phyloP scores from a whole-genome alignment of 257 asterid genomes.

The Anisodus tanguticus region DNA sequence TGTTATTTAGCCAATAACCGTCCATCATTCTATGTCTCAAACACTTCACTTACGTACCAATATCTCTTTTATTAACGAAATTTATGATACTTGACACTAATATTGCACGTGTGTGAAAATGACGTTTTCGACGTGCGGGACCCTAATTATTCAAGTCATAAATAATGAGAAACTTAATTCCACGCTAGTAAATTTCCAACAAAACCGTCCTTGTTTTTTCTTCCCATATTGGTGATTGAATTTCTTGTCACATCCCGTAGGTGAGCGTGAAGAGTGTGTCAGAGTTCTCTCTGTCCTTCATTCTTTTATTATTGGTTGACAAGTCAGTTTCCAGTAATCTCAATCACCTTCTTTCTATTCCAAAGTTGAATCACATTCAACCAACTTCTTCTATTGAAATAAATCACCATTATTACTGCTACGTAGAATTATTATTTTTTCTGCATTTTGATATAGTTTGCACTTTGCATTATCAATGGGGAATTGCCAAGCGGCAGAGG shows the following conservation, averaged over 20 bases:
- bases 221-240: constrained; percentile 17
- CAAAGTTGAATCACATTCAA: background rate
- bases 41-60: no score
- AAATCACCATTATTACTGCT: background rate
- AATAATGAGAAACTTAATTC: no score
- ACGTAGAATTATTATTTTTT: background rate
- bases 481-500: constrained; percentile 93
- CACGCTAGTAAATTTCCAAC: no score
- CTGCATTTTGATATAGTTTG: background rate
- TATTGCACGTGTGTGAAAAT: no score
- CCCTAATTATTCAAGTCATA: no score
- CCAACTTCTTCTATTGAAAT: background rate
- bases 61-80: no score
- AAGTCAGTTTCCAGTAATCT: background rate
- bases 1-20: no score
- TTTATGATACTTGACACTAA: no score
- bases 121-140: no score
- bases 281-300: constrained; percentile 28
- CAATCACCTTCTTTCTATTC: background rate
- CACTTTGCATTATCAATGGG: constrained; percentile 48
- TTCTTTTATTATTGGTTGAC: constrained; percentile 28
- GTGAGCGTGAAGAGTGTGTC: constrained; percentile 24
- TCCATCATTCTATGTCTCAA: no score
- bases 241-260: background rate
- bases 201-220: background rate